phyloP scores from a whole-genome alignment of 176 grass and related monocot species.

The Juncus effusus region DNA sequence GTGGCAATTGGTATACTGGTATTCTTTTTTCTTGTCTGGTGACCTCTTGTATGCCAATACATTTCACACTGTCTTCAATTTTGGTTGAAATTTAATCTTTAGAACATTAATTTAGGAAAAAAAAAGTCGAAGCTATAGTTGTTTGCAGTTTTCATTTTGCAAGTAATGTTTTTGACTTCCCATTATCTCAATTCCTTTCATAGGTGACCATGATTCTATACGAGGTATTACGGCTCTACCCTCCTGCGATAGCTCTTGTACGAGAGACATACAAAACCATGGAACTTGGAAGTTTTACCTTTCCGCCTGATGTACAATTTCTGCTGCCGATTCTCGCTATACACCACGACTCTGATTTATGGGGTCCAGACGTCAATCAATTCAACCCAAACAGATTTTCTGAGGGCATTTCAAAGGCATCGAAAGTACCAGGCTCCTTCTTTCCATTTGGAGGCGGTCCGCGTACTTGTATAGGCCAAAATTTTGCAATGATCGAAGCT shows the following conservation, averaged over 20 bases:
- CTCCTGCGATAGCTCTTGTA: not conserved
- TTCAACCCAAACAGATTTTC: constrained; percentile 43
- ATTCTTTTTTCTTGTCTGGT: no score
- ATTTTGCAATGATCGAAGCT: constrained; percentile 47
- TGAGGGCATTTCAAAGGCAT: constrained; percentile 34
- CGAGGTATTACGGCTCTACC: constrained; percentile 15
- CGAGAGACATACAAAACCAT: not conserved
- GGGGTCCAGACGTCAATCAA: constrained; percentile 39
- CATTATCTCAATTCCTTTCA: no score
- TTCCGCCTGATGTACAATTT: not conserved
- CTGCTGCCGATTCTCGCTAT: constrained; percentile 3
- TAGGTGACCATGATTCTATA: constrained; percentile 16
- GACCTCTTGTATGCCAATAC: no score
- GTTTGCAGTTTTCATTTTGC: no score
- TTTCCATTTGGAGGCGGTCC: constrained; percentile 43
- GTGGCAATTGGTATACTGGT: no score
- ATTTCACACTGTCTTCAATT: no score
- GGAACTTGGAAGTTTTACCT: constrained; percentile 5
- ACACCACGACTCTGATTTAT: constrained; percentile 44
- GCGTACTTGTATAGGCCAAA: constrained; percentile 51
- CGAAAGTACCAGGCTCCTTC: constrained; percentile 41
- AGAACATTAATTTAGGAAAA: no score
- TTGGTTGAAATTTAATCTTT: no score
- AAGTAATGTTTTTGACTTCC: no score
- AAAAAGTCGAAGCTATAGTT: no score